Base-by-base conservation (phyloP, 2,329 filamentous ascomycete species). In the Aspergillus sp. region DNA sequence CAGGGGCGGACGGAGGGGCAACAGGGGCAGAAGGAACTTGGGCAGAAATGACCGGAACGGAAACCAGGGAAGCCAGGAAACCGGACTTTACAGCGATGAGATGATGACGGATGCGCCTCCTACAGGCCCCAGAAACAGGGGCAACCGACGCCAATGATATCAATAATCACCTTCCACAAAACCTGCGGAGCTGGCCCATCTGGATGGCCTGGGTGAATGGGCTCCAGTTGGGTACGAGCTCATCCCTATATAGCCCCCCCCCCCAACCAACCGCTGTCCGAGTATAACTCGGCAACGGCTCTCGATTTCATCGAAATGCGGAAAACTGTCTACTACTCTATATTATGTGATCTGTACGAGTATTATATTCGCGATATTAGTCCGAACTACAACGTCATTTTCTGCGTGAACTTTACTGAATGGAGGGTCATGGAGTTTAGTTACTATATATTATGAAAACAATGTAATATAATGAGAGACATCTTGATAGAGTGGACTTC, bases 41-140 rank as follows among this genome's bases (percentile, higher is more conserved):
- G 58, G 45, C 24, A 54, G 54, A 39, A 53, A 51, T 22, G 60
- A 53, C 30, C 51, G 56, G 42, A 55, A 51, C 34, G 37, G n/a
- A 24, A 62, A 56, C 47, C 61, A 54, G 53, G 46, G 58, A 24
- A 30, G 52, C 6, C 61, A 66, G 41, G 63, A 66, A 8, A 56
- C 64, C 4, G 66, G 70, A 3, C 65, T 75, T 4, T 75, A 76
- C 58, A 76, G 75, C 49, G 75, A 77, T 57, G 60, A 73, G 57
- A 76, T 77, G 73, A 72, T 75, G 70, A 65, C 73, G 15, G 75
- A 77, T 62, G 64, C 68, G n/a, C 71, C 73, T 12, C 50, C 63
- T 24, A 64, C 62, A 47, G 63, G 61, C n/a, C 61, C 62, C 3
- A 64, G 63, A 30, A 62, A 61, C 50, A 60, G 61, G 30, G 58